phyloP scores from a whole-genome alignment of 805 yeast genomes.

The Nakazawaea wickerhamii region DNA sequence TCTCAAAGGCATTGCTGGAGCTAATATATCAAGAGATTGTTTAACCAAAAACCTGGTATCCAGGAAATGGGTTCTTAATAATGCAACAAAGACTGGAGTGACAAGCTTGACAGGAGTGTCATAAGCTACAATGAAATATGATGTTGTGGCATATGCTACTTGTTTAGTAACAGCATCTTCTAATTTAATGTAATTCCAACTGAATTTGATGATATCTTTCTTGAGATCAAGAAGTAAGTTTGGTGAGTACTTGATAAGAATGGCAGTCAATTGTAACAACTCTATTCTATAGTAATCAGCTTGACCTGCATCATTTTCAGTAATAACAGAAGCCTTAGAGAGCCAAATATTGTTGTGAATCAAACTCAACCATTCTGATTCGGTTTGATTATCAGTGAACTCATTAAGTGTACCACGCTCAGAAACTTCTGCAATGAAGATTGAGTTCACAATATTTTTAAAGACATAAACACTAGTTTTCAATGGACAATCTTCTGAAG shows the following conservation, averaged over 20 bases:
- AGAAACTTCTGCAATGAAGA: slow-evolving; percentile 57
- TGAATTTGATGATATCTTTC: slow-evolving; percentile 85
- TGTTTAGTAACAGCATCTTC: slow-evolving; percentile 89
- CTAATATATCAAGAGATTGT: slow-evolving; percentile 82
- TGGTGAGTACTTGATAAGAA: slow-evolving; percentile 67
- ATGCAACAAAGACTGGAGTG: slow-evolving; percentile 87
- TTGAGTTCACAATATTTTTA: slow-evolving; percentile 59
- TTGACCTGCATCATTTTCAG: slow-evolving; percentile 56
- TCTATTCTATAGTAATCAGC: slow-evolving; percentile 74
- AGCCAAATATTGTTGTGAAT: slow-evolving; percentile 73
- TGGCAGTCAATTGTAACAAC: slow-evolving; percentile 73
- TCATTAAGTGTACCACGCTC: slow-evolving; percentile 40
- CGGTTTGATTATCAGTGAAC: slow-evolving; percentile 26
- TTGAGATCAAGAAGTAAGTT: slow-evolving; percentile 50
- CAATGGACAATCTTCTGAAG: slow-evolving; percentile 36
- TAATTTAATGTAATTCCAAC: slow-evolving; percentile 87
- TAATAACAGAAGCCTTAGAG: slow-evolving; percentile 45
- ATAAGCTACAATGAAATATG: slow-evolving; percentile 78
- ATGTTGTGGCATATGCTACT: slow-evolving; percentile 85
- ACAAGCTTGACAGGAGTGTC: slow-evolving; percentile 88
- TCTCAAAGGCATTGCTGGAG: slow-evolving; percentile 77
- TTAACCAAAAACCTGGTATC: slow-evolving; percentile 81
- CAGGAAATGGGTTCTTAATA: slow-evolving; percentile 75
- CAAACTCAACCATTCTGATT: slow-evolving; percentile 57
- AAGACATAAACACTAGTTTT: slow-evolving; percentile 58